Conservation (phyloP, 495 filamentous ascomycete species). For the Xylaria intraflava region DNA sequence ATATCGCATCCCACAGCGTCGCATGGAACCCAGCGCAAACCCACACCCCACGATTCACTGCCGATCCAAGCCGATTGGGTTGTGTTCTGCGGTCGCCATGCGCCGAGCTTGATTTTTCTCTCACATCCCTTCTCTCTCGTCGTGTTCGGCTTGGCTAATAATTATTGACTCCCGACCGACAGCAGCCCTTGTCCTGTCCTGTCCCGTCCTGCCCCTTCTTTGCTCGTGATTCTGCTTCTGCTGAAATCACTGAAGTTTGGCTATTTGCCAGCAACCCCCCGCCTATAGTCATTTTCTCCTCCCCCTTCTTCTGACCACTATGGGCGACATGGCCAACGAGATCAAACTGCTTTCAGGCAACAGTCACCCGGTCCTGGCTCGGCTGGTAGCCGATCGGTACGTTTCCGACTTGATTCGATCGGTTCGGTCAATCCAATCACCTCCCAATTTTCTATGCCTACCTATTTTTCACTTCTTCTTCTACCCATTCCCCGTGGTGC, state of each 20-base stretch:
- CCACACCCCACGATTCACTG: constrained; percentile 9
- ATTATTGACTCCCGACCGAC: no score
- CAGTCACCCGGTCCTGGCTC: constrained; percentile 87
- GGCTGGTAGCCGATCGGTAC: constrained; percentile 86
- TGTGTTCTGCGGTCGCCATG: neutral
- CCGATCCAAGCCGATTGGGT: constrained; percentile 12
- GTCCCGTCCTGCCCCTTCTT: neutral
- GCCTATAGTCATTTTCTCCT: neutral
- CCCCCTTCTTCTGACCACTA: constrained; percentile 14
- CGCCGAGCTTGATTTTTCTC: constrained; percentile 9
- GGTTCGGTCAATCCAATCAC: neutral
- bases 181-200: neutral
- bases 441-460: neutral
- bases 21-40: no score
- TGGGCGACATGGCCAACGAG: constrained; percentile 63
- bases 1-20: no score
- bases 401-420: constrained; percentile 10
- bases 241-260: neutral
- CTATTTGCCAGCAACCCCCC: neutral
- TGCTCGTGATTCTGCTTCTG: neutral
- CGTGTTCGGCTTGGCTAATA: no score
- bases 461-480: neutral
- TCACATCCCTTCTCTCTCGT: neutral
- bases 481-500: neutral
- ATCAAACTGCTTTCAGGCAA: constrained; percentile 95